Evolutionary conservation across 805 yeast species (phyloP).

Genomic region (Maudiozyma turicensis): DNA sequence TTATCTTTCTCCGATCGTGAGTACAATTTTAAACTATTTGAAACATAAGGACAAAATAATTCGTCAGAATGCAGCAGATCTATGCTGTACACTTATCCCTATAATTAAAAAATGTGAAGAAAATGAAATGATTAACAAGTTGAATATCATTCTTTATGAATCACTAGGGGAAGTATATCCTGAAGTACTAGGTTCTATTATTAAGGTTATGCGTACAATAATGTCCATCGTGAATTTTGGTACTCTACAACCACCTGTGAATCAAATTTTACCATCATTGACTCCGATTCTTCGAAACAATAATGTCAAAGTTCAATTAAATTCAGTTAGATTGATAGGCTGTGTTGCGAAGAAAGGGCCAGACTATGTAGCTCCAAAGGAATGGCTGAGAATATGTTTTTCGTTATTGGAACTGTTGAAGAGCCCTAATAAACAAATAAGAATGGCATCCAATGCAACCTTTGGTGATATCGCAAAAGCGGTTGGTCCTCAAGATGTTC

Average conservation of each 20-base stretch:
- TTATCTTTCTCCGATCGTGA: conserved; percentile 60
- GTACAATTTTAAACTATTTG: conserved; percentile 62
- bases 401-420: conserved; percentile 84
- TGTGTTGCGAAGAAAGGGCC: conserved; percentile 71
- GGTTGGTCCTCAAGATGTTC: conserved; percentile 91
- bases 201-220: conserved; percentile 60
- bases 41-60: conserved; percentile 62
- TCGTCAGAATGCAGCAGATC: conserved; percentile 77
- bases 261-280: conserved; percentile 74
- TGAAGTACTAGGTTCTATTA: conserved; percentile 79
- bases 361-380: conserved; percentile 77
- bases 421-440: conserved; percentile 62
- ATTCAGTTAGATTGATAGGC: conserved; percentile 71
- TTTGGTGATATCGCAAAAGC: conserved; percentile 88
- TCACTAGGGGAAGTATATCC: conserved; percentile 92
- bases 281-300: conserved; percentile 87
- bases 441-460: conserved; percentile 79
- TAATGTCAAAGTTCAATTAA: conserved; percentile 84
- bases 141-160: conserved; percentile 75
- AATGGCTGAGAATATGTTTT: conserved; percentile 95
- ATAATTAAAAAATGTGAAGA: conserved; percentile 58
- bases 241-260: conserved; percentile 66
- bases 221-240: conserved; percentile 50
- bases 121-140: conserved; percentile 49
- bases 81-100: conserved; percentile 57